Percentiles rank a stretch among this genome's conserved stretches.
Conservation (phyloP, 164 flowering plant genomes). For the Vitis riparia region DNA sequence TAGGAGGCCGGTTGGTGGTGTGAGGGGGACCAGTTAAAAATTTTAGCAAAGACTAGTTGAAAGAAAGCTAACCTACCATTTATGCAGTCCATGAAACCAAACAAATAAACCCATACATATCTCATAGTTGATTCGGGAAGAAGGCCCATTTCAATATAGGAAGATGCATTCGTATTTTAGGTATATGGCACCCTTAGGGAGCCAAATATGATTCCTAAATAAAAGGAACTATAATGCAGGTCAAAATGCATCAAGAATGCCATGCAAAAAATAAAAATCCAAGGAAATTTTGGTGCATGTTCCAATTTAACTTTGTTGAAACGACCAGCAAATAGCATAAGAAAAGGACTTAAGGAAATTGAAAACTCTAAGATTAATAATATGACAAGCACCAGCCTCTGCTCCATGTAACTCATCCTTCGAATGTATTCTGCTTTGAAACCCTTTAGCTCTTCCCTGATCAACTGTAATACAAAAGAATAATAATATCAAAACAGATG, state of each 20-base stretch:
- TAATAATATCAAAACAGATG: not conserved
- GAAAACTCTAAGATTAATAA: not conserved
- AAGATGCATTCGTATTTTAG: too few relatives aligned
- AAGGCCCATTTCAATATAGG: too few relatives aligned
- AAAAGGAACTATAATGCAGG: too few relatives aligned
- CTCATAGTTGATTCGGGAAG: too few relatives aligned
- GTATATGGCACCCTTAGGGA: too few relatives aligned
- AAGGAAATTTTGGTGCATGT: not conserved
- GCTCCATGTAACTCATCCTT: constrained; percentile 46
- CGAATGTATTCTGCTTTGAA: constrained; percentile 38
- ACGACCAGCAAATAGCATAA: not conserved
- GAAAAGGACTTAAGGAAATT: not conserved
- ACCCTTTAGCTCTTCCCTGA: constrained; percentile 50
- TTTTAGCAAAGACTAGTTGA: too few relatives aligned
- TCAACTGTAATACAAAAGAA: constrained; percentile 41
- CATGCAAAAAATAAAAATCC: not conserved
- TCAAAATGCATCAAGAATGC: not conserved
- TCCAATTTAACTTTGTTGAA: not conserved
- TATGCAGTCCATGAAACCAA: too few relatives aligned
- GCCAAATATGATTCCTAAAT: too few relatives aligned
- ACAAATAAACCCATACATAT: too few relatives aligned
- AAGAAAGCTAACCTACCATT: too few relatives aligned
- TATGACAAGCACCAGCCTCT: constrained; percentile 58
- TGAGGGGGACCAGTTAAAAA: too few relatives aligned
- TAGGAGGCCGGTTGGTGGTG: too few relatives aligned